A percentile compares a stretch with the other conserved stretches of the same genome.
Conservation (phyloP, 1,284 basidiomycete species). For the Pterula multifida region DNA sequence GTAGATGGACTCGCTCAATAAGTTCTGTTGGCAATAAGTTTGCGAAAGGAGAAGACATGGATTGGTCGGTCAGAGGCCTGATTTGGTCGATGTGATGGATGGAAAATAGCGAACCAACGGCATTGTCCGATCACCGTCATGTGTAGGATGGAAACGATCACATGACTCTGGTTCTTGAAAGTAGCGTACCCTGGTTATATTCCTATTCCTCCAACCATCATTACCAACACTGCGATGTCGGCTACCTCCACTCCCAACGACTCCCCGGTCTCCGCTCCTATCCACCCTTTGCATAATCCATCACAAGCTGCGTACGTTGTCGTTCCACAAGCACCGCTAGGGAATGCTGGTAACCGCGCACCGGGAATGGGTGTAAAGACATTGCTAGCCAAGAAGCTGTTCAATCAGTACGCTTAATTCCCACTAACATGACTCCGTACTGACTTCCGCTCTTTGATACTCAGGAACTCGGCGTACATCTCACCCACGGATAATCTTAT, state of each 20-base stretch:
- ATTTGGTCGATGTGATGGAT: too few species aligned
- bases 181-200: neutral
- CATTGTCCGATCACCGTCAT: constrained; percentile 7
- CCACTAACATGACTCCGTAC: constrained; percentile 2
- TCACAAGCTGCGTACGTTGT: constrained; percentile 67
- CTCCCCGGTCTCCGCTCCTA: constrained; percentile 42
- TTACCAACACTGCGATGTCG: constrained; percentile 34
- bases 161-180: constrained; percentile 6
- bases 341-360: constrained; percentile 44
- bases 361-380: constrained; percentile 82
- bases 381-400: constrained; percentile 78
- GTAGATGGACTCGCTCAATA: neutral
- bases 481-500: constrained; percentile 91
- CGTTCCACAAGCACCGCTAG: constrained; percentile 69
- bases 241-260: constrained; percentile 46
- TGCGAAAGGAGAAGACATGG: neutral
- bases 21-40: neutral
- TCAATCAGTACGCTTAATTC: constrained; percentile 55
- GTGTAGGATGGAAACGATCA: constrained; percentile 7
- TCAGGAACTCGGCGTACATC: constrained; percentile 69
- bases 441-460: neutral
- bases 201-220: neutral
- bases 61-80: too few species aligned
- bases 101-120: constrained; percentile 4
- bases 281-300: constrained; percentile 80